Conservation (phyloP, 108 stramenopile species). For the Conticribra weissflogii region DNA sequence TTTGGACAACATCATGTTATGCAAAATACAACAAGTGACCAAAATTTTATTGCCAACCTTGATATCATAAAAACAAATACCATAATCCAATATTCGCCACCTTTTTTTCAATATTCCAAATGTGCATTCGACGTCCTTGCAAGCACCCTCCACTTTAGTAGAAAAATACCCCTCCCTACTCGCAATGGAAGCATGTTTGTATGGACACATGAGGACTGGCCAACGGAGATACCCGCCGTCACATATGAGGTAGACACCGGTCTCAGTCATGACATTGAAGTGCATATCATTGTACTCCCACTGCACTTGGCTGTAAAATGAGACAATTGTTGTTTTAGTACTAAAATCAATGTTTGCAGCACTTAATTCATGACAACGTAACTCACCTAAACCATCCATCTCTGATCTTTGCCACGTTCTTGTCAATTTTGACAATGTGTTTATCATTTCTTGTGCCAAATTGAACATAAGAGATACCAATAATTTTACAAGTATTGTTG, state of each 20-base stretch:
- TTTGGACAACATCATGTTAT: conserved; percentile 26
- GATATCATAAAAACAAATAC: conserved; percentile 9
- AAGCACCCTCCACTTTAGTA: conserved; percentile 40
- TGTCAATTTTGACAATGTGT: conserved; percentile 5
- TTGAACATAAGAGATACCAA: conserved; percentile 6
- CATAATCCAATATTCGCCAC: conserved; percentile 26
- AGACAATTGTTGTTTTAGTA: no score
- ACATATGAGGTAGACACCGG: conserved; percentile 42
- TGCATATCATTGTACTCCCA: conserved; percentile 6
- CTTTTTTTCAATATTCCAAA: conserved; percentile 24
- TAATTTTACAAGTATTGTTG: conserved; percentile 2
- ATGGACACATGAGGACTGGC: conserved; percentile 33
- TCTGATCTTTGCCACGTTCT: neutral
- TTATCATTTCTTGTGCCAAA: conserved; percentile 23
- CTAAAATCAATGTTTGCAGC: no score
- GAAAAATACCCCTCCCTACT: conserved; percentile 9
- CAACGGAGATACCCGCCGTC: conserved; percentile 53
- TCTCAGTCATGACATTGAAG: neutral
- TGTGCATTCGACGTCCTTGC: conserved; percentile 58
- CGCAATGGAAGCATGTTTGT: neutral
- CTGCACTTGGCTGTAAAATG: neutral
- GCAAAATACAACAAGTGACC: conserved; percentile 26
- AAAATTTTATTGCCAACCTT: conserved; percentile 13
- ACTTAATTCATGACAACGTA: no score
- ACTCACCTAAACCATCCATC: no score